Percentiles rank a stretch among this genome's conserved stretches.
phyloP scores from a whole-genome alignment of 2,329 filamentous ascomycete species.

The Botrytis pseudocinerea region DNA sequence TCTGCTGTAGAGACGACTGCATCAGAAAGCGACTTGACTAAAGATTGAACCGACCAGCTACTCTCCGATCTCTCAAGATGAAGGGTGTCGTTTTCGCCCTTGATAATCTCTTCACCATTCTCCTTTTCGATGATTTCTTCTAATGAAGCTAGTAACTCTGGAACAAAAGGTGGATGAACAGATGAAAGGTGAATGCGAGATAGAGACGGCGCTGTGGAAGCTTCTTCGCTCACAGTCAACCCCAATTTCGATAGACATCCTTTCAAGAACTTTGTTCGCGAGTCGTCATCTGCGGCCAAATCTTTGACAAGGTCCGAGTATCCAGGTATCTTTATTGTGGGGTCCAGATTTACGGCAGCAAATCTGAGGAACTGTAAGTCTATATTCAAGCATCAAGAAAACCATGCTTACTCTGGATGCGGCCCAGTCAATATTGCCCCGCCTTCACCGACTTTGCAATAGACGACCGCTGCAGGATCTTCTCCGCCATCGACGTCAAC shows the following conservation, averaged over 20 bases:
- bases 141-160: slow-evolving; percentile 65
- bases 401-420: slow-evolving; percentile 76
- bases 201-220: slow-evolving; percentile 71
- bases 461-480: slow-evolving; percentile 76
- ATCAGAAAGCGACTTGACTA: slow-evolving; percentile 53
- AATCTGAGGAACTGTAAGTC: slow-evolving; percentile 60
- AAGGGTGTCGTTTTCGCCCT: slow-evolving; percentile 81
- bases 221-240: slow-evolving; percentile 71
- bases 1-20: slow-evolving; percentile 26
- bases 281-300: slow-evolving; percentile 67
- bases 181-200: slow-evolving; percentile 83
- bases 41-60: slow-evolving; percentile 56
- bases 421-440: slow-evolving; percentile 79
- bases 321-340: slow-evolving; percentile 62
- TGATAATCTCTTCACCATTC: slow-evolving; percentile 69
- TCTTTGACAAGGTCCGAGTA: slow-evolving; percentile 70
- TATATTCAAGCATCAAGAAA: not conserved
- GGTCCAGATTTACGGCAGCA: slow-evolving; percentile 73
- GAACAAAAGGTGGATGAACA: slow-evolving; percentile 61
- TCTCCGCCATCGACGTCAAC: slow-evolving; percentile 78
- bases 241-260: slow-evolving; percentile 79
- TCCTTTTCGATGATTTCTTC: slow-evolving; percentile 67
- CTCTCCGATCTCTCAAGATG: slow-evolving; percentile 68
- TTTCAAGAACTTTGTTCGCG: slow-evolving; percentile 73
- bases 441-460: slow-evolving; percentile 80